Base-by-base conservation (phyloP, 2,329 filamentous ascomycete genomes). In the Colletotrichum echinochloae region DNA sequence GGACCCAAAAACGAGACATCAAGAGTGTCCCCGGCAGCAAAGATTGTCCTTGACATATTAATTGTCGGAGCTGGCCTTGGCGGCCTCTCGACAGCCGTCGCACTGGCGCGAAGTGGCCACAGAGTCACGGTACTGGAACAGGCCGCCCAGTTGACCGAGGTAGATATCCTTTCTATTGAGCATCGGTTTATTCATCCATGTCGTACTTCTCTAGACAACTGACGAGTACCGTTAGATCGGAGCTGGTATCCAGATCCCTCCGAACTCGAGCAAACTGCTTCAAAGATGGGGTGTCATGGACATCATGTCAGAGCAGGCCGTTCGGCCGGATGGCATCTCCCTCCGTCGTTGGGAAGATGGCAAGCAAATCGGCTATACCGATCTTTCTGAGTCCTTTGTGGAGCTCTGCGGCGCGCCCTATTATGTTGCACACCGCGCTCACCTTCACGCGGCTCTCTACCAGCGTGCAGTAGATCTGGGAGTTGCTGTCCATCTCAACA, bases 401-500 rank as follows among this genome's bases (percentile, higher is more conserved):
- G 66, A 74, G 41, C 71, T 66, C 1, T 74, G 79, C 49, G 76
- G 75, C 16, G 79, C 77, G 12, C 77, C 76, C 0, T 82, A 81
- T 54, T 79, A 79, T 60, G 72, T 79, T 3, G 76, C 79, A 6
- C 79, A 81, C 66, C 77, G 79, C n/a, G 79, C 78, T 18, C 79
- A 81, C 60, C 77, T 81, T 18, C 78, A 80, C 68, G 74, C 74
- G 3, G 77, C 75, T 8, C 74, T 81, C 23, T 73, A 80, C 23
- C 62, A 75, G 30, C 75, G 77, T 0, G 77, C 75, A 7, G 20
- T 68, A 12, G 74, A 74, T 52, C 74, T 77, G 7, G 78, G 77
- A 2, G 77, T 77, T 0, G 33, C 70, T 26, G 35, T 81, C 7
- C 54, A 72, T 2, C 72, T 77, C 0, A 64, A 74, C 1, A 76